Evolutionary conservation across 2,329 filamentous ascomycete genomes (phyloP), one percentile per base, ranked within the genome.

Genomic region (Grosmannia penicillata): DNA sequence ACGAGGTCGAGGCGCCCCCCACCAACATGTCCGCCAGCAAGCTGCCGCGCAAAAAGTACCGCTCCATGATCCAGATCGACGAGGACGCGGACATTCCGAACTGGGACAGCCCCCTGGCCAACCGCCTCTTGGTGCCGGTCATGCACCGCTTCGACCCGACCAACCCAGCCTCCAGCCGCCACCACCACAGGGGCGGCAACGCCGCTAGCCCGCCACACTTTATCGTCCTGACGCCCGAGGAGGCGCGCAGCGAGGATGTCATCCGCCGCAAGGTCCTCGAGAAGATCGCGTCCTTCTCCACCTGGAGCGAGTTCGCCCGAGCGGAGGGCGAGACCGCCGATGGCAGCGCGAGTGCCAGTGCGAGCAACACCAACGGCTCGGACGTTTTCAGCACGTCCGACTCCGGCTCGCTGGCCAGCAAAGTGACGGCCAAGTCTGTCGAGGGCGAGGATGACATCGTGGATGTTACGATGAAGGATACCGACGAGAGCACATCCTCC

Each of bases 401-500:
- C 39, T 73, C 75, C 2, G 84, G 89, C 49, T 69, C 79, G 32
- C 70, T 84, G 17, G 63, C 35, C 10, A 66, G 72, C 18, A 81
- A 80, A 51, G 68, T 94, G 33, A 72, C 79, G 41, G 79, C 84
- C 32, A 71, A 75, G 22, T 94, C 87, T 4, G 72, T 93, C 2
- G 79, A 87, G 53, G 82, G 85, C 9, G 89, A 95, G 55, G 87
- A 95, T 44, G 84, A 84, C 44, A 75, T 95, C 51, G 82, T 96
- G 6, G 83, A 95, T 52, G 78, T 98, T 14, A 82, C 82, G 1
- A 87, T 95, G 78, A 77, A 75, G 38, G 79, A 85, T 48, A 61
- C 63, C 3, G 53, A 52, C 14, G 62, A 68, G 41, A 13, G 55
- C 30, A 53, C 51, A 38, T 39, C 45, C 26, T 38, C 44, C 15